These are phyloP conservation scores for Aspergillus sclerotioniger DNA, from an alignment of 495 filamentous ascomycete genomes.

Conservation along the genomic window DNA sequence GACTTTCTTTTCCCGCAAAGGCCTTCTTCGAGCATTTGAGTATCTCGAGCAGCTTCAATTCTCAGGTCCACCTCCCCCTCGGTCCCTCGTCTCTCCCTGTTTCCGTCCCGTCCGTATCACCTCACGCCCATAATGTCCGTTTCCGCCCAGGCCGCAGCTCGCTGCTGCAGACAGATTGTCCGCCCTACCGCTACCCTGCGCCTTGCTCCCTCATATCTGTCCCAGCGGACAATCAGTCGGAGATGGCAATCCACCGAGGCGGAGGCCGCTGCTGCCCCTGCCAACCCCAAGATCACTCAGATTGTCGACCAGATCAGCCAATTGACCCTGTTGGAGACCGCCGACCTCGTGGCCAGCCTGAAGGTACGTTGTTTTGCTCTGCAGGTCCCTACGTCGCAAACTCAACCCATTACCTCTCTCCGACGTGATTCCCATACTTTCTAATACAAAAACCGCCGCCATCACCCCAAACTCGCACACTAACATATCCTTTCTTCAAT, in stretches of 20 bases:
- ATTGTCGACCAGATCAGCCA: constrained; percentile 98
- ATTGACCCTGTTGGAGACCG: constrained; percentile 96
- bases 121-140: constrained; percentile 39
- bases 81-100: constrained; percentile 15
- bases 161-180: constrained; percentile 48
- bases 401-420: background rate
- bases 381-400: background rate
- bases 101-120: constrained; percentile 6
- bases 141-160: constrained; percentile 42
- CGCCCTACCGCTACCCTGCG: constrained; percentile 46
- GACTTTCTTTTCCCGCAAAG: constrained; percentile 30
- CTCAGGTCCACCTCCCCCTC: constrained; percentile 5
- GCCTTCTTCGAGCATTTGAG: constrained; percentile 17
- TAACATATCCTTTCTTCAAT: background rate
- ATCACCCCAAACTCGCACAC: background rate
- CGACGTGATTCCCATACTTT: background rate
- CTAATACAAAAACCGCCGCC: background rate
- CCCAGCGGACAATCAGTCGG: constrained; percentile 42
- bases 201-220: constrained; percentile 45
- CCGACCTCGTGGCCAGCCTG: constrained; percentile 85
- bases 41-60: constrained; percentile 17
- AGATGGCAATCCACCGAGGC: constrained; percentile 53
- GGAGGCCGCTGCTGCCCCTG: constrained; percentile 51
- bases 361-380: constrained; percentile 60
- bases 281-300: constrained; percentile 80